A percentile compares a stretch with the other conserved stretches of the same genome.
phyloP scores from a whole-genome alignment of 306 rosid species.

The Citrullus mucosospermus region DNA sequence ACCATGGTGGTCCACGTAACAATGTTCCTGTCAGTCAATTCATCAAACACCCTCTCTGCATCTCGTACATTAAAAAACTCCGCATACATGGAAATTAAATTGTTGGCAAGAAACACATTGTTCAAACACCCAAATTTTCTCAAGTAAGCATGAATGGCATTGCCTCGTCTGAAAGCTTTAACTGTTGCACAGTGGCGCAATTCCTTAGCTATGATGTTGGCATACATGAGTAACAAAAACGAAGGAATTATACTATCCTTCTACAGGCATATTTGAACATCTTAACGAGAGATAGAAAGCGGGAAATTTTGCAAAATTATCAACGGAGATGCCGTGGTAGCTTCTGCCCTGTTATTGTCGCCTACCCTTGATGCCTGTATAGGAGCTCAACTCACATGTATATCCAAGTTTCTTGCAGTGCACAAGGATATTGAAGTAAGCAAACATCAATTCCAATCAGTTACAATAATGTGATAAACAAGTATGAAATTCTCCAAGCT shows the following conservation, averaged over 20 bases:
- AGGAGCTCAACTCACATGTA: neutral
- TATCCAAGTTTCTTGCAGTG: neutral
- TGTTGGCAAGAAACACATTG: conserved; percentile 42
- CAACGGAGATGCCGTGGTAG: neutral
- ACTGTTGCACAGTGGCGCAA: conserved; percentile 41
- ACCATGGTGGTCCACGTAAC: conserved; percentile 76
- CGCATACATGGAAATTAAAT: conserved; percentile 38
- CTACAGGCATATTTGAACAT: neutral
- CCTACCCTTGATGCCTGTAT: neutral
- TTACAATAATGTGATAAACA: neutral
- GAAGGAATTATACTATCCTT: neutral
- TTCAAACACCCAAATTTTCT: conserved; percentile 37
- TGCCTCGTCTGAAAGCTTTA: conserved; percentile 34
- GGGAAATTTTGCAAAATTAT: neutral
- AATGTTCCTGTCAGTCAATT: conserved; percentile 47
- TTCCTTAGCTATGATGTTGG: conserved; percentile 35
- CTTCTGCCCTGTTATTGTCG: neutral
- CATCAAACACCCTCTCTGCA: conserved; percentile 56
- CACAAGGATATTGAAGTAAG: neutral
- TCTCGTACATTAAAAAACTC: conserved; percentile 21
- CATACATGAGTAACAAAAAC: conserved; percentile 15
- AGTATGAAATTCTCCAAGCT: neutral
- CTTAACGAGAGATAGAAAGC: neutral
- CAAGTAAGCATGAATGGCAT: conserved; percentile 44
- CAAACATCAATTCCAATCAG: neutral